A percentile compares a stretch with the other conserved stretches of the same genome.
These are phyloP conservation scores for Lasiosphaeria hispida DNA, from an alignment of 495 filamentous ascomycete genomes.

Conservation along the genomic window DNA sequence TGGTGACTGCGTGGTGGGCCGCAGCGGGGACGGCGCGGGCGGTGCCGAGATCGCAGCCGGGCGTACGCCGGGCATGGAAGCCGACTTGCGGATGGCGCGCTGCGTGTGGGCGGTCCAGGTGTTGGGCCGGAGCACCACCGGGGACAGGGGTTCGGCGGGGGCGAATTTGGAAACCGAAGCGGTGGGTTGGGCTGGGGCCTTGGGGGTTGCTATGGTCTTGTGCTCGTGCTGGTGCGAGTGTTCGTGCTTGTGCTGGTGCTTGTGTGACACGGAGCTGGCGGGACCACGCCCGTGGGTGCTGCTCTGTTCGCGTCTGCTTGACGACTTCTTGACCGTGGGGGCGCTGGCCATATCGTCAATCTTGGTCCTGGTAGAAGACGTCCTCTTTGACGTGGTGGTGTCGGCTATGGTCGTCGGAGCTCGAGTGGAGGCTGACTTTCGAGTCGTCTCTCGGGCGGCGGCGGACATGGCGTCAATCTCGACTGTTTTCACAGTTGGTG, in stretches of 20 bases:
- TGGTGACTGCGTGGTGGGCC: background rate
- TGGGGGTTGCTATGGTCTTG: constrained; percentile 14
- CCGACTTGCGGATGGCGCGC: constrained; percentile 22
- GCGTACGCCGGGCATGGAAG: background rate
- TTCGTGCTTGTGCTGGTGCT: background rate
- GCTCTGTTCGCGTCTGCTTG: background rate
- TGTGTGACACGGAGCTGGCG: background rate
- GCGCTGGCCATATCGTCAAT: background rate
- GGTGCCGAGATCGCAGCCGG: background rate
- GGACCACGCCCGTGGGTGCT: background rate
- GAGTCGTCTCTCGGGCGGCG: background rate
- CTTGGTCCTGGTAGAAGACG: constrained; percentile 5
- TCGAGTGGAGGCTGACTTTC: background rate
- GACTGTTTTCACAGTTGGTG: background rate
- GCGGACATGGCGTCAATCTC: constrained; percentile 3
- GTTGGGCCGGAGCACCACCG: constrained; percentile 16
- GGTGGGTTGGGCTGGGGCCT: constrained; percentile 1
- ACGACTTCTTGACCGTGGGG: background rate
- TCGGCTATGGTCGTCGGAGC: background rate
- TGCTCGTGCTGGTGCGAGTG: constrained; percentile 5
- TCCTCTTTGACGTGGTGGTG: constrained; percentile 4
- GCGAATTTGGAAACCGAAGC: constrained; percentile 1
- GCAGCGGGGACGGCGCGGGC: background rate
- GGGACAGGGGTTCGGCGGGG: constrained; percentile 8
- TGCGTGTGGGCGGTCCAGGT: constrained; percentile 22